Evolutionary conservation across 768 basidiomycete genomes (phyloP), one percentile per base, ranked within the genome.

Genomic region (Steccherinum ochraceum): DNA sequence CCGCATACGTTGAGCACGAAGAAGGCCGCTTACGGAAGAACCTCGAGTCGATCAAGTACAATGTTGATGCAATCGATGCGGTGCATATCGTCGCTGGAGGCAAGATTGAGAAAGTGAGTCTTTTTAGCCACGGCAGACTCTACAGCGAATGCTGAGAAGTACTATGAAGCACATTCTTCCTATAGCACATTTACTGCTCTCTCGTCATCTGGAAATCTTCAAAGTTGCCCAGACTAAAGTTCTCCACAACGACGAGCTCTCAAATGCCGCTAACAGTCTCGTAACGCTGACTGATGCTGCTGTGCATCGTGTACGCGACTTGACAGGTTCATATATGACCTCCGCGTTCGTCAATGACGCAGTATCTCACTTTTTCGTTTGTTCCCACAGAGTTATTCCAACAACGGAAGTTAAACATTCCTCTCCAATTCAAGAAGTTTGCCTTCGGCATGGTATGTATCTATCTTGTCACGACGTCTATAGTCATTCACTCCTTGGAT

Each of bases 131-230:
- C 7, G 48, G n/a, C n/a, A n/a, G n/a, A n/a, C n/a, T n/a, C n/a
- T n/a, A n/a, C n/a, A n/a, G 21, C 21, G 13, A n/a, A 13, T 16
- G 18, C 25, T 48, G 19, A 26, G 19, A 2, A 11, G 21, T 47
- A n/a, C 1, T 18, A 12, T 39, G 11, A 11, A 72, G 70, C 65
- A 64, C 47, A 40, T 71, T 7, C 58, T 70, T 3, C 69, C 70
- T 0, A 54, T 72, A 18, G 49, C 71, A 0, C 66, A 65, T 48
- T 60, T 73, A 0, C 56, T 71, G 0, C 54, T 70, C 19, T 57
- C 61, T 35, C 61, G 67, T 25, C 66, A 72, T 57, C 56, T 69
- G 24, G 59, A 66, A 27, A 65, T 68, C 24, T 56, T 73, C 35
- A 57, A 60, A 19, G 49, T 67, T 4, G 61, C 61, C 5, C 55